Evolutionary conservation across 2,329 filamentous ascomycete genomes (phyloP).

Genomic region (Monosporascus sp.): DNA sequence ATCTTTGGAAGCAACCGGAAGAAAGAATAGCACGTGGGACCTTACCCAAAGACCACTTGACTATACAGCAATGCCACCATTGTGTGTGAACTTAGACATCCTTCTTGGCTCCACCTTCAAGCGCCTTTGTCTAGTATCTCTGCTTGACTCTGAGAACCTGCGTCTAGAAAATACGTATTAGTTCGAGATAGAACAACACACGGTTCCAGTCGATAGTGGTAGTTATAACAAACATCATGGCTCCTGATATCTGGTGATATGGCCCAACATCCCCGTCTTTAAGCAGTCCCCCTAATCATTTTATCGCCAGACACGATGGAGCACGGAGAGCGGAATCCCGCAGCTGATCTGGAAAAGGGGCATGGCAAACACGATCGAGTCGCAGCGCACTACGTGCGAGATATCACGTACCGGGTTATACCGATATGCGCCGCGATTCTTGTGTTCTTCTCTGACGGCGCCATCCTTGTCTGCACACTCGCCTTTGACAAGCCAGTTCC

Average conservation of each 20-base stretch:
- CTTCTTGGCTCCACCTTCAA: too few relatives aligned
- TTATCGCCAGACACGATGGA: conserved; percentile 7
- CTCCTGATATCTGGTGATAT: not conserved
- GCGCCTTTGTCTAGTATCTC: not conserved
- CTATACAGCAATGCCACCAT: too few relatives aligned
- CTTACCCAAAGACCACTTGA: too few relatives aligned
- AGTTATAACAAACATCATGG: not conserved
- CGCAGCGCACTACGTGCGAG: conserved; percentile 9
- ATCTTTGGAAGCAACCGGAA: too few relatives aligned
- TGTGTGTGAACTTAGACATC: too few relatives aligned
- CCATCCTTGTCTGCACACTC: conserved; percentile 16
- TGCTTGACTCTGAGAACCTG: not conserved
- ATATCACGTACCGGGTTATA: conserved; percentile 20
- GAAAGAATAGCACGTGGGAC: too few relatives aligned
- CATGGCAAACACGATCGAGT: not conserved
- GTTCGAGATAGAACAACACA: not conserved
- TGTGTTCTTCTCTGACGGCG: conserved; percentile 18
- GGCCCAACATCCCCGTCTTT: conserved; percentile 7
- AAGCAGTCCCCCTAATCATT: conserved; percentile 4
- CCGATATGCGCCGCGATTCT: conserved; percentile 16
- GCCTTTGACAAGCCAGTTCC: conserved; percentile 14
- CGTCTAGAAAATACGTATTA: not conserved
- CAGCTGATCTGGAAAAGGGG: conserved; percentile 12
- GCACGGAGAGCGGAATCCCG: conserved; percentile 3
- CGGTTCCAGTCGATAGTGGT: not conserved